Conservation (phyloP, 176 grass and related monocot genomes). For the Tillandsia fasciculata region DNA sequence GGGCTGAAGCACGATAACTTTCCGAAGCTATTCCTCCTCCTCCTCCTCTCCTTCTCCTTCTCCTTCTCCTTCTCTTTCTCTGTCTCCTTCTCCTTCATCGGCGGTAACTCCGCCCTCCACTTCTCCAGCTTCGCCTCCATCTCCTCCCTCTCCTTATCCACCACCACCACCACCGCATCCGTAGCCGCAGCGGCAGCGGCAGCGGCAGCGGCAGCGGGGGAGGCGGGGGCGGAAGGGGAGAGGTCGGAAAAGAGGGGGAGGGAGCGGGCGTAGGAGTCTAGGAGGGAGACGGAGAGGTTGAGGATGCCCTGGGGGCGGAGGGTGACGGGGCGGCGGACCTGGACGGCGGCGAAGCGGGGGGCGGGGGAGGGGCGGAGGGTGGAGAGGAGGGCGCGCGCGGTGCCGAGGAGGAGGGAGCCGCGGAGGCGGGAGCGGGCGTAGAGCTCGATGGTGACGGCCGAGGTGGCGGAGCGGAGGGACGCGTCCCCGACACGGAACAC, state of each 20-base stretch:
- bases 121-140: conserved; percentile 14
- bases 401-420: conserved; percentile 20
- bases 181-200: background rate
- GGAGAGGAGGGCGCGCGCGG: conserved; percentile 23
- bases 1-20: conserved; percentile 16
- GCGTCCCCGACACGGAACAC: conserved; percentile 21
- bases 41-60: background rate
- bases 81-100: conserved; percentile 1
- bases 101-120: background rate
- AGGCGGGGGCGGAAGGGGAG: background rate
- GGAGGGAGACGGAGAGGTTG: conserved; percentile 22
- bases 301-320: conserved; percentile 31
- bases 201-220: background rate
- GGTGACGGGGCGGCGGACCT: conserved; percentile 24
- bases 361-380: conserved; percentile 10
- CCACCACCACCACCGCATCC: background rate
- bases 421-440: conserved; percentile 10
- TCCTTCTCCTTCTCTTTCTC: background rate
- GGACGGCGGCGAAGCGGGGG: conserved; percentile 20
- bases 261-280: conserved; percentile 19
- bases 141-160: background rate
- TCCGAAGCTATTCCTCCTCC: conserved; percentile 13
- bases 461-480: conserved; percentile 17
- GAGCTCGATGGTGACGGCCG: conserved; percentile 17
- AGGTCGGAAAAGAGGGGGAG: conserved; percentile 10